phyloP scores from a whole-genome alignment of 176 grass and related monocot species.

The Ananas comosus region DNA sequence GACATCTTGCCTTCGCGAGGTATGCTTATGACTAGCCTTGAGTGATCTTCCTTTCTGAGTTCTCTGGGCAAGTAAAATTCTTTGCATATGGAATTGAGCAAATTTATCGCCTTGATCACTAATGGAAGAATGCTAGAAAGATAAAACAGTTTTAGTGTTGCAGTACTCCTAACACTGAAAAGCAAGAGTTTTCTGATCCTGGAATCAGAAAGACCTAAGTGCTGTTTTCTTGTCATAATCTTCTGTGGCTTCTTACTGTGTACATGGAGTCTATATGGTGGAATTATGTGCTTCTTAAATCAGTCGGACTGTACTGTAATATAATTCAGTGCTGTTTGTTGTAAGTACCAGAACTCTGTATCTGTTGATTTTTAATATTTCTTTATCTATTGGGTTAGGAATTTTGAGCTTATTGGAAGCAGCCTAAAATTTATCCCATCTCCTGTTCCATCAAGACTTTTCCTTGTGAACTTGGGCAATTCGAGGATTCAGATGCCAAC shows the following conservation, averaged over 20 bases:
- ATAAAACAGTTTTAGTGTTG: not conserved
- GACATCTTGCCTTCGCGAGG: constrained; percentile 3
- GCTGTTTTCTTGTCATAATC: not conserved
- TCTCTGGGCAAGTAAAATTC: not conserved
- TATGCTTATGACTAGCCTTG: not conserved
- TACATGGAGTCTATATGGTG: not conserved
- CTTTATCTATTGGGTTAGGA: not conserved
- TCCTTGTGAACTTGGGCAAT: no score
- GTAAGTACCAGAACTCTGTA: not conserved
- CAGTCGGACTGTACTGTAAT: not conserved
- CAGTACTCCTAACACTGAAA: not conserved
- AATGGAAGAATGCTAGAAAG: not conserved
- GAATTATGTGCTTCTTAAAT: not conserved
- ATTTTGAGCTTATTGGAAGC: not conserved
- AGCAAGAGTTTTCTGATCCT: constrained; percentile 1
- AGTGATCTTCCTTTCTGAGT: not conserved
- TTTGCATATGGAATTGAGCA: not conserved
- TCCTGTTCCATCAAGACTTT: no score
- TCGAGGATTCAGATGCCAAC: no score
- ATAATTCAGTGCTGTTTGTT: not conserved
- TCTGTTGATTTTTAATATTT: not conserved
- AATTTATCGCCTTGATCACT: not conserved
- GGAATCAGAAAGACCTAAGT: not conserved
- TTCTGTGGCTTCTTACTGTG: not conserved
- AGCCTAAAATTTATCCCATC: no score